phyloP scores from a whole-genome alignment of 208 protist species.

The Giardia duodenalis region DNA sequence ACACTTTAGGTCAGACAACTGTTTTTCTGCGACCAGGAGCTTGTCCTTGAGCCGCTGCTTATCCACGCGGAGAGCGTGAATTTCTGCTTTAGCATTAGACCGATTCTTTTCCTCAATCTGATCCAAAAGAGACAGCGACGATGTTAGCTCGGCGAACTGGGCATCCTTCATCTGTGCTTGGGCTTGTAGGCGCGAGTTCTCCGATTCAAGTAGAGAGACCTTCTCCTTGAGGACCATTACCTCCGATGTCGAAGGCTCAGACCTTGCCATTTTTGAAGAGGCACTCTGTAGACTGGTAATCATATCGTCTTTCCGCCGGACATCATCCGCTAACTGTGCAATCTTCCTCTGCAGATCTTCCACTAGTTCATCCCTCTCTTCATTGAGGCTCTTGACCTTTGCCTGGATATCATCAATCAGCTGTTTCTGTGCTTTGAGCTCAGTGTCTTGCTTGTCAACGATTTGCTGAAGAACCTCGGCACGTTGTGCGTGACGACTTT shows the following conservation, averaged over 20 bases:
- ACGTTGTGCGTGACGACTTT: background rate
- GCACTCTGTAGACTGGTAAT: too few species aligned
- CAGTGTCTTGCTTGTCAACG: background rate
- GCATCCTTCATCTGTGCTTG: background rate
- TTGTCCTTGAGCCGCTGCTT: too few species aligned
- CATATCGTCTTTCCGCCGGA: too few species aligned
- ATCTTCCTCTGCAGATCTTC: too few species aligned
- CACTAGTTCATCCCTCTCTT: too few species aligned
- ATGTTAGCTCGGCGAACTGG: background rate
- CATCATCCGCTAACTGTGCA: too few species aligned
- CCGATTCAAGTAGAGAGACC: background rate
- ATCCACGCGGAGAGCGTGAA: background rate
- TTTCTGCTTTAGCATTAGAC: background rate
- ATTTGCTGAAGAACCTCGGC: background rate
- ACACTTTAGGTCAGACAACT: background rate
- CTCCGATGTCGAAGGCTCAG: background rate
- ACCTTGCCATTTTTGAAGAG: too few species aligned
- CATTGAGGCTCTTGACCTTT: too few species aligned
- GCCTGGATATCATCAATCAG: background rate
- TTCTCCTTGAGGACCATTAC: background rate
- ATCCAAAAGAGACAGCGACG: background rate
- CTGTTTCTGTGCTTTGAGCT: background rate
- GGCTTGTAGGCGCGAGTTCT: background rate
- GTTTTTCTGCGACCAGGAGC: background rate
- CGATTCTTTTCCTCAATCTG: slow-evolving; percentile 5